Percentiles rank a stretch among this genome's conserved stretches.
phyloP scores from a whole-genome alignment of 805 yeast genomes.

The Torulaspora quercuum region DNA sequence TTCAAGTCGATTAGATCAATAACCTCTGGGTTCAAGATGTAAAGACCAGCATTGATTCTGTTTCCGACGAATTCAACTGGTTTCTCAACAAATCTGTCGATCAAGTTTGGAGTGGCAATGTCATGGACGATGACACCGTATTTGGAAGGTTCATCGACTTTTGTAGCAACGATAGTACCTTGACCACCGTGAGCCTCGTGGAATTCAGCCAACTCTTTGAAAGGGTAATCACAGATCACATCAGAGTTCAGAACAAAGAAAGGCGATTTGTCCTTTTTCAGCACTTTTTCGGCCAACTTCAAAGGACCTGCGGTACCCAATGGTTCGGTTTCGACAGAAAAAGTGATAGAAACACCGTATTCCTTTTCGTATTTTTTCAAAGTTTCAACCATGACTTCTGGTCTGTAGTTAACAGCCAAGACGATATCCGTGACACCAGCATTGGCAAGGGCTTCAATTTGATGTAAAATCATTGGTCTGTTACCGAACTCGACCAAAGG shows the following conservation, averaged over 20 bases:
- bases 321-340: constrained; percentile 98
- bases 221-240: constrained; percentile 98
- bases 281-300: constrained; percentile 90
- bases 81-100: constrained; percentile 98
- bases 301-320: constrained; percentile 99
- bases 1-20: constrained; percentile 94
- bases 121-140: constrained; percentile 99
- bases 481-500: constrained; percentile 97
- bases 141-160: constrained; percentile 98
- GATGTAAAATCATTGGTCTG: constrained; percentile 99
- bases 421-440: constrained; percentile 99
- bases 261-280: constrained; percentile 93
- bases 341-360: constrained; percentile 92
- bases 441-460: constrained; percentile 93
- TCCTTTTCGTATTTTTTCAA: constrained; percentile 90
- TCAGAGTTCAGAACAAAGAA: constrained; percentile 97
- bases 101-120: constrained; percentile 89
- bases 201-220: constrained; percentile 85
- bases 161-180: constrained; percentile 98
- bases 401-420: constrained; percentile 97
- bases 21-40: constrained; percentile 95
- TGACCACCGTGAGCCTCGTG: constrained; percentile 95
- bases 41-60: constrained; percentile 99
- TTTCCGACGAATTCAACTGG: constrained; percentile 99
- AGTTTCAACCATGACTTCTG: constrained; percentile 97